Evolutionary conservation across 108 stramenopile genomes (phyloP).

Genomic region (Skeletonema menzelii): DNA sequence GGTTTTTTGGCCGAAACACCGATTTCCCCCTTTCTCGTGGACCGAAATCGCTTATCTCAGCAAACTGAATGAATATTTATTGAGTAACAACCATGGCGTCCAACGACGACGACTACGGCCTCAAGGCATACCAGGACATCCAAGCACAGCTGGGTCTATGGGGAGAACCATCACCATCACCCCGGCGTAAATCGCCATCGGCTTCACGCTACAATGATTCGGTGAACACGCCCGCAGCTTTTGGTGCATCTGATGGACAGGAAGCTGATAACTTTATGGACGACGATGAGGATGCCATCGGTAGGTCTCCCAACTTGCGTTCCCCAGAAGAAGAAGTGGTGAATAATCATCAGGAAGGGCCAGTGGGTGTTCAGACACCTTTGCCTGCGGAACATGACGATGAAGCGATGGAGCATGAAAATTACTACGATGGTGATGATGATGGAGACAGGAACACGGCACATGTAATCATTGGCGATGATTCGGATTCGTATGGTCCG

Average conservation of each 20-base stretch:
- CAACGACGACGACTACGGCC: constrained; percentile 30
- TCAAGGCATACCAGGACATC: constrained; percentile 29
- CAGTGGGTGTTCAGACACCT: constrained; percentile 29
- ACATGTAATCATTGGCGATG: constrained; percentile 5
- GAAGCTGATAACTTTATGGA: neutral
- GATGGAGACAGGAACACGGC: neutral
- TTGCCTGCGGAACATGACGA: constrained; percentile 1
- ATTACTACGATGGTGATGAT: neutral
- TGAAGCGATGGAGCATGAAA: neutral
- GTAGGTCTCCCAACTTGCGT: neutral
- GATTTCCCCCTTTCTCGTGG: too few species aligned
- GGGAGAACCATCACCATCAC: constrained; percentile 14
- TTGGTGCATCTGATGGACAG: neutral
- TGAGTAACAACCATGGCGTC: neutral
- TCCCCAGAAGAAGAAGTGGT: constrained; percentile 3
- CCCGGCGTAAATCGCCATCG: constrained; percentile 1
- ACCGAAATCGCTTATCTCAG: too few species aligned
- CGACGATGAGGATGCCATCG: neutral
- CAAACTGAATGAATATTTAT: too few species aligned
- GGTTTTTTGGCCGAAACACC: neutral
- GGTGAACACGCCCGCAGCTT: neutral
- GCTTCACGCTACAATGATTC: neutral
- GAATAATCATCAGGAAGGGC: neutral
- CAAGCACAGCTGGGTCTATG: constrained; percentile 28
- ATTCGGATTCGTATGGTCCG: constrained; percentile 44